Conservation (phyloP, 208 protist species). For the Wallacemonas sp. region DNA sequence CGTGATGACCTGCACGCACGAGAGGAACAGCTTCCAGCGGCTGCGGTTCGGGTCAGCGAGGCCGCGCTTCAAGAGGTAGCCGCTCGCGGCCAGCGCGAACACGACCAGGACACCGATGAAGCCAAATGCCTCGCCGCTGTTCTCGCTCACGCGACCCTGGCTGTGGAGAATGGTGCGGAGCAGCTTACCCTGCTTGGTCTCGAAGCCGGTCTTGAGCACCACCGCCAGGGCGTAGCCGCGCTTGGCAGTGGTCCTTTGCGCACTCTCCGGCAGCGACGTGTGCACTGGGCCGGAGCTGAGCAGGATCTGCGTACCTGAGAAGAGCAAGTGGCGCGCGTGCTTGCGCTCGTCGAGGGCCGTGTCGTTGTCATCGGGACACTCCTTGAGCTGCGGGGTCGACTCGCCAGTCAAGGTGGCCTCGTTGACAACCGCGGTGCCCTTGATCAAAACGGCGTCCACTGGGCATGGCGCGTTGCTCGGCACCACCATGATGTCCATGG, state of each 20-base stretch:
- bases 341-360: slow-evolving; percentile 81
- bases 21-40: slow-evolving; percentile 97
- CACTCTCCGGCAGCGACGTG: slow-evolving; percentile 5
- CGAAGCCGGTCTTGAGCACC: slow-evolving; percentile 99
- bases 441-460: slow-evolving; percentile 95
- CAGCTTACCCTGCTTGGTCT: slow-evolving; percentile 98
- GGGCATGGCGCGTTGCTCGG: slow-evolving; percentile 83
- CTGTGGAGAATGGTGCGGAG: slow-evolving; percentile 94
- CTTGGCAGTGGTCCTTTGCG: slow-evolving; percentile 4
- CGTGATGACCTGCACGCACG: slow-evolving; percentile 98
- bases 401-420: slow-evolving; percentile 99
- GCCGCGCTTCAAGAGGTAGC: slow-evolving; percentile 95
- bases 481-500: slow-evolving; percentile 95
- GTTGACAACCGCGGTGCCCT: slow-evolving; percentile 97
- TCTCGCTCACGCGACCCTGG: slow-evolving; percentile 94
- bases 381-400: slow-evolving; percentile 98
- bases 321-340: slow-evolving; percentile 93
- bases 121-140: slow-evolving; percentile 94
- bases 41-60: slow-evolving; percentile 77
- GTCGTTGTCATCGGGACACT: slow-evolving; percentile 75
- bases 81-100: slow-evolving; percentile 95
- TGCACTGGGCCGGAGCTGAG: slow-evolving; percentile 80
- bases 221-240: slow-evolving; percentile 82
- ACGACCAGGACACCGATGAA: slow-evolving; percentile 98
- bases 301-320: slow-evolving; percentile 95